phyloP scores from a whole-genome alignment of 148 eudicot species.

The Polygonum aviculare region DNA sequence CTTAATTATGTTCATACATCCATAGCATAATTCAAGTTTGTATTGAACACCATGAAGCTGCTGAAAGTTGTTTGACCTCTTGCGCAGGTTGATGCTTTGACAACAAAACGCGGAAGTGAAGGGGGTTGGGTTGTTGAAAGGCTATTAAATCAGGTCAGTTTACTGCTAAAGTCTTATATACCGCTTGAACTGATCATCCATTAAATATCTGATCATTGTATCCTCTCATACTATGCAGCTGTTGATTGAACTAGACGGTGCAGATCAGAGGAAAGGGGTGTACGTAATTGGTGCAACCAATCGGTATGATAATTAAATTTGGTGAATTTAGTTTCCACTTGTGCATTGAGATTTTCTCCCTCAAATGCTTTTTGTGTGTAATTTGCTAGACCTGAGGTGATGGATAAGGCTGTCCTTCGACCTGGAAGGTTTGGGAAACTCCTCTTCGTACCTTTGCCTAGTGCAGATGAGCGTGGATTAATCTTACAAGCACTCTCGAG shows the following conservation, averaged over 20 bases:
- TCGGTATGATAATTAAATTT: slow-evolving; percentile 23
- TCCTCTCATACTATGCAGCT: slow-evolving; percentile 33
- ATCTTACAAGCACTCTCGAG: slow-evolving; percentile 53
- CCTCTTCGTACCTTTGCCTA: slow-evolving; percentile 56
- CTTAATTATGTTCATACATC: neutral
- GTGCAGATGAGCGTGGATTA: slow-evolving; percentile 47
- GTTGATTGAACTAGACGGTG: slow-evolving; percentile 60
- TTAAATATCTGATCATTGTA: neutral
- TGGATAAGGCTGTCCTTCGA: slow-evolving; percentile 56
- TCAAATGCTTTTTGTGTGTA: neutral
- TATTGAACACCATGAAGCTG: neutral
- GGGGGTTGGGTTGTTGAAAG: slow-evolving; percentile 55
- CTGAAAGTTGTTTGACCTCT: neutral
- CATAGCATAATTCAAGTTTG: neutral
- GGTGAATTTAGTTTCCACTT: neutral
- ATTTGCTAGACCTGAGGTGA: slow-evolving; percentile 47
- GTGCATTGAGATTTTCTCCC: neutral
- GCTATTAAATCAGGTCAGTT: slow-evolving; percentile 48
- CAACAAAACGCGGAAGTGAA: slow-evolving; percentile 46
- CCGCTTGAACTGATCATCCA: neutral
- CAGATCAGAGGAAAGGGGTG: slow-evolving; percentile 56
- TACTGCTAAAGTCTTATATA: neutral
- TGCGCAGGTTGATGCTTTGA: slow-evolving; percentile 55
- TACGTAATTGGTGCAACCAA: slow-evolving; percentile 77
- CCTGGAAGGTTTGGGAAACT: slow-evolving; percentile 69